A percentile compares a stretch with the other conserved stretches of the same genome.
Conservation (phyloP, 495 filamentous ascomycete species). For the Diplogelasinospora grovesii region DNA sequence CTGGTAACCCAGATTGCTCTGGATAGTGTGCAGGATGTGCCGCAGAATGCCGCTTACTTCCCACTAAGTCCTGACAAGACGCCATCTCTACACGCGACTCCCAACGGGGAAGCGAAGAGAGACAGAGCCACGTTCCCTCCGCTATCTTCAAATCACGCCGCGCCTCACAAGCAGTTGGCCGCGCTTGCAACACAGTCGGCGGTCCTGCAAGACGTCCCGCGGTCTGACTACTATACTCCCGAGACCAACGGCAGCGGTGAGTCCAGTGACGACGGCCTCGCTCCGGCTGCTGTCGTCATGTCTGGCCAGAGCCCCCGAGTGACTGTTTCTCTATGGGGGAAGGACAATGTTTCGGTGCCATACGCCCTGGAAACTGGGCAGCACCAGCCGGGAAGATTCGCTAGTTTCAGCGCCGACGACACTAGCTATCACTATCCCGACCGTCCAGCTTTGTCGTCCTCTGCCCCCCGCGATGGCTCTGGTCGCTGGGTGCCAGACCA, state of each 20-base stretch:
- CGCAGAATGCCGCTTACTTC: conserved; percentile 11
- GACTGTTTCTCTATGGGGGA: conserved; percentile 43
- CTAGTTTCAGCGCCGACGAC: conserved; percentile 5
- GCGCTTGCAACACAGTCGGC: conserved; percentile 20
- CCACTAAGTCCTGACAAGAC: conserved; percentile 31
- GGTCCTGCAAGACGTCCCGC: conserved; percentile 22
- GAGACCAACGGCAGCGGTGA: conserved; percentile 39
- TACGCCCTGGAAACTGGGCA: conserved; percentile 22
- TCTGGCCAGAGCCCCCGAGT: conserved; percentile 41
- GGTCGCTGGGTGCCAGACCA: conserved; percentile 34
- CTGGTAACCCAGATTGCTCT: conserved; percentile 9
- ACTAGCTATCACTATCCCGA: conserved; percentile 1
- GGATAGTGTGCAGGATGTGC: conserved; percentile 6
- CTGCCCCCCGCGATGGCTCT: conserved; percentile 25
- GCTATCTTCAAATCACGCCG: conserved; percentile 8
- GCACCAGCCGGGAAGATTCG: conserved; percentile 2
- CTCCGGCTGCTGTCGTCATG: conserved; percentile 29
- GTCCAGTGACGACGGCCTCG: conserved; percentile 42
- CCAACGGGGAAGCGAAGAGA: conserved; percentile 15
- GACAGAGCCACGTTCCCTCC: conserved; percentile 12
- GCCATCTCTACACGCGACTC: conserved; percentile 22
- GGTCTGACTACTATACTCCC: conserved; percentile 36
- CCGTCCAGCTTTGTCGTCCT: background rate
- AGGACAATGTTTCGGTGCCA: conserved; percentile 23
- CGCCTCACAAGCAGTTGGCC: conserved; percentile 17